phyloP scores from a whole-genome alignment of 176 grass and related monocot genomes.

The Thalia dealbata region DNA sequence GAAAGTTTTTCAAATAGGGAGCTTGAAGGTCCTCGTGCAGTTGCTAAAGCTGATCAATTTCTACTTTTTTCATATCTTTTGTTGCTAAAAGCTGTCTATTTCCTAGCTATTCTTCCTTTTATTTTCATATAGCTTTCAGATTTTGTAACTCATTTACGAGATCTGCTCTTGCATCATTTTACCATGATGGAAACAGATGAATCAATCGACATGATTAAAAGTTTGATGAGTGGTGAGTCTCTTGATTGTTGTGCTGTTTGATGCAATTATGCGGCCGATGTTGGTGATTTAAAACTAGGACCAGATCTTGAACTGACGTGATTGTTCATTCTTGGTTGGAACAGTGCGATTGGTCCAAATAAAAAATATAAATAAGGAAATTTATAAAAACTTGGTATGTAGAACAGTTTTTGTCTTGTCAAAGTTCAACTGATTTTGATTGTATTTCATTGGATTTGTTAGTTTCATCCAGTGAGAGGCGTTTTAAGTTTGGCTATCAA shows the following conservation, averaged over 20 bases:
- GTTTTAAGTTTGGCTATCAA: too few species aligned
- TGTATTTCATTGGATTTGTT: too few species aligned
- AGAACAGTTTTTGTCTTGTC: too few species aligned
- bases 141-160: neutral
- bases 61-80: neutral
- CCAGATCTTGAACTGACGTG: too few species aligned
- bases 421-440: too few species aligned
- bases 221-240: neutral
- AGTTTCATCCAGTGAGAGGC: too few species aligned
- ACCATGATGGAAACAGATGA: neutral
- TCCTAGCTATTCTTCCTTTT: neutral
- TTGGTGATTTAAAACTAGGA: too few species aligned
- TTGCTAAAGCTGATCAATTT: neutral
- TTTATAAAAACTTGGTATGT: too few species aligned
- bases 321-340: too few species aligned
- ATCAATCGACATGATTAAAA: neutral
- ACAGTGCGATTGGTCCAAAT: too few species aligned
- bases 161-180: neutral
- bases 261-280: neutral
- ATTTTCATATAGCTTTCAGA: neutral
- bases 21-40: neutral
- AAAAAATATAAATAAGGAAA: too few species aligned
- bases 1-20: conserved; percentile 63
- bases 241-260: neutral
- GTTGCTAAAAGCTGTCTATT: neutral